Base-by-base conservation (phyloP, 2,329 filamentous ascomycete genomes). In the Lasiodiplodia sp. region DNA sequence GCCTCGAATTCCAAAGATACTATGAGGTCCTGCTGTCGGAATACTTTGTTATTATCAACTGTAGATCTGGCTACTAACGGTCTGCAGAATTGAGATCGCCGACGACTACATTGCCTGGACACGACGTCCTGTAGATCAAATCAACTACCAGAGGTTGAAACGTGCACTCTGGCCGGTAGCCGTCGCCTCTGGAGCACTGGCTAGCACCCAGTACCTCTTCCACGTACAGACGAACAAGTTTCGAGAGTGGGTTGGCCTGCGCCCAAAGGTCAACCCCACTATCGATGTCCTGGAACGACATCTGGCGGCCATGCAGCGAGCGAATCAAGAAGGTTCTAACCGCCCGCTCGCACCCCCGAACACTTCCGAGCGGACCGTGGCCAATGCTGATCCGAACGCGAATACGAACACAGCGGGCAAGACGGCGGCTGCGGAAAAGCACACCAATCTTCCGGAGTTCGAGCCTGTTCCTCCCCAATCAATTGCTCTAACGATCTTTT, bases 81-180 rank as follows among this genome's bases (percentile, higher is more conserved):
- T 34, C 31, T 23, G 40, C 62, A 69, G 58, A 10, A 72, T 77
- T 38, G 76, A 78, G 57, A 37, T 84, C 77, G 80, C 80, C 72
- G 72, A 81, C 72, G 31, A 78, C 79, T 71, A 76, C 74, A 69
- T 79, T 78, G 60, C 80, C 71, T 66, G 76, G 73, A 70, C 78
- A 79, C 71, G 77, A 44, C 73, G 72, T 68, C 70, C 74, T 8
- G 76, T 80, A n/a, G 71, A 76, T 23, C 55, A 71, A 11, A 23
- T 70, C 18, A 73, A 83, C 23, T 80, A 85, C 58, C 74, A 76
- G 53, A 77, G 79, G 10, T 63, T 84, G 21, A 72, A 72, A 53
- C 73, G 78, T 31, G 76, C 78, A 2, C 69, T 83, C 0, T 81
- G 75, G 74, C 82, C 82, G 0, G 73, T 72, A 16, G 78, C 80